Conservation (phyloP, 345 rosid genomes). For the Lumnitzera racemosa region DNA sequence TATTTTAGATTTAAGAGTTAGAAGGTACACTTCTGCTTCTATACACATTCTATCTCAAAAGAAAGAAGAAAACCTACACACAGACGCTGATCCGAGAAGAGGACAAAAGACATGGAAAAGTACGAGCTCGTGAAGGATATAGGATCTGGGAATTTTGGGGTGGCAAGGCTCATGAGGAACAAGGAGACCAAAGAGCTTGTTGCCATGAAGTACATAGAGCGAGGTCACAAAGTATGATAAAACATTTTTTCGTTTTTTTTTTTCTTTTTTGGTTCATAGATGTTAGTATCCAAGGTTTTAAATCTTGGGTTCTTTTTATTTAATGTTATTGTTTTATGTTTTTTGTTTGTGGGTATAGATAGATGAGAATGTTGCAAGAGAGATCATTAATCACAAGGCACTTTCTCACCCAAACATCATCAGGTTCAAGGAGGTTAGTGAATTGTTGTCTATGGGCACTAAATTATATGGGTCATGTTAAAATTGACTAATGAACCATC, state of each 20-base stretch:
- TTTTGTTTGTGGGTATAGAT: slow-evolving; percentile 33
- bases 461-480: neutral
- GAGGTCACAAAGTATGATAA: slow-evolving; percentile 59
- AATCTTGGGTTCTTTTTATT: neutral
- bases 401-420: slow-evolving; percentile 86
- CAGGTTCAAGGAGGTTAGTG: slow-evolving; percentile 71
- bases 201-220: slow-evolving; percentile 95
- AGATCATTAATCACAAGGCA: slow-evolving; percentile 81
- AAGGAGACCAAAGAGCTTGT: slow-evolving; percentile 78
- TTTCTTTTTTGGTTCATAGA: neutral
- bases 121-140: slow-evolving; percentile 88
- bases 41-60: too few species aligned
- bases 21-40: too few species aligned
- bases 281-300: neutral
- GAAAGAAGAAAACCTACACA: neutral
- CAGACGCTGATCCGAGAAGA: too few species aligned
- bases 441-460: neutral
- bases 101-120: slow-evolving; percentile 46
- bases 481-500: neutral
- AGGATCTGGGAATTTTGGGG: slow-evolving; percentile 90
- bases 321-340: neutral
- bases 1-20: too few species aligned
- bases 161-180: slow-evolving; percentile 90
- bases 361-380: slow-evolving; percentile 86
- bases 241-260: neutral